phyloP scores from a whole-genome alignment of 257 asterid genomes.

The Solanum pinnatisectum region DNA sequence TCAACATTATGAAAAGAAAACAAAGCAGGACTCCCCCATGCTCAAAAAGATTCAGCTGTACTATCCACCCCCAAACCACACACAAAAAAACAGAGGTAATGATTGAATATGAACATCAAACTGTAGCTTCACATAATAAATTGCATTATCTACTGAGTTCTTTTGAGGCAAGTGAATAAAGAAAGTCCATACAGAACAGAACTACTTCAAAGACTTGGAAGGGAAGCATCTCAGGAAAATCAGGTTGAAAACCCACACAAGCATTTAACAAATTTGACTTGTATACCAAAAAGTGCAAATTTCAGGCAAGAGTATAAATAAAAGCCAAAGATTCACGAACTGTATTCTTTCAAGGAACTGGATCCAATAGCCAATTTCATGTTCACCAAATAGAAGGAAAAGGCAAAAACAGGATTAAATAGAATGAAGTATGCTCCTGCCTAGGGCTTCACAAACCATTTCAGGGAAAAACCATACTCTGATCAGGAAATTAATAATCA shows the following conservation, averaged over 20 bases:
- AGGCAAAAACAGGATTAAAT: not conserved
- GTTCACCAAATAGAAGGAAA: not conserved
- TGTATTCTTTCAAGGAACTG: not conserved
- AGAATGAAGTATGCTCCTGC: constrained; percentile 9
- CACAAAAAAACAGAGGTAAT: not conserved
- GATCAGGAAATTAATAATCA: constrained; percentile 95
- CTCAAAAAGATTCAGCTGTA: not conserved
- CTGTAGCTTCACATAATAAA: not conserved
- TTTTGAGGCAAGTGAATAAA: not conserved
- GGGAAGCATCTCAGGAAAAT: not conserved
- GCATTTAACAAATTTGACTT: not conserved
- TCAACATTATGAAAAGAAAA: not conserved
- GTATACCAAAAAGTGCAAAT: not conserved
- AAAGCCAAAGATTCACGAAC: not conserved
- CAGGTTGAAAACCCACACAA: not conserved
- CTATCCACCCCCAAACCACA: not conserved
- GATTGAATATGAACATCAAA: not conserved
- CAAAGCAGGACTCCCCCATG: not conserved
- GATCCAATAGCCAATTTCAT: not conserved
- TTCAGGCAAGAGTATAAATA: not conserved
- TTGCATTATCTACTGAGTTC: not conserved
- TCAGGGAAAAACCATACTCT: constrained; percentile 45
- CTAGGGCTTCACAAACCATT: not conserved
- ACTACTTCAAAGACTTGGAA: not conserved
- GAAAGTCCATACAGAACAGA: not conserved